Conservation (phyloP, 1,284 basidiomycete species). For the Dichomitus squalens region DNA sequence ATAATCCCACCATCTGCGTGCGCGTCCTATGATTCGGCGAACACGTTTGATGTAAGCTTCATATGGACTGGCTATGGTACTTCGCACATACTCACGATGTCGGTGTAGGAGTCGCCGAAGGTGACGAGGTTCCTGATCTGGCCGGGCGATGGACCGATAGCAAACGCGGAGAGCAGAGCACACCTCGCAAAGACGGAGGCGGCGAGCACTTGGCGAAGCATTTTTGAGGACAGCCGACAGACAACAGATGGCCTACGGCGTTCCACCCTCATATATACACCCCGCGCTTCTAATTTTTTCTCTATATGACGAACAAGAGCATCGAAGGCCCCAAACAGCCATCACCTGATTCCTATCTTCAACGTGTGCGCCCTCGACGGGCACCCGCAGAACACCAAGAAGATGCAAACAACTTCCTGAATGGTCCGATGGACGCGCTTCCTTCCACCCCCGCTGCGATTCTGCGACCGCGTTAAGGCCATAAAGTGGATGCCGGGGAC, state of each 20-base stretch:
- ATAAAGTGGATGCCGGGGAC: not conserved
- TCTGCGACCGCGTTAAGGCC: not conserved
- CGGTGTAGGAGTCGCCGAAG: conserved; percentile 51
- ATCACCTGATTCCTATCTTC: not conserved
- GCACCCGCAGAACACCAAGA: not conserved
- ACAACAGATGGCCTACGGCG: not conserved
- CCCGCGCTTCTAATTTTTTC: not conserved
- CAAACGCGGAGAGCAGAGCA: conserved; percentile 3
- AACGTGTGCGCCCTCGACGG: not conserved
- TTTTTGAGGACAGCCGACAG: not conserved
- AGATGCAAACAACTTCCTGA: not conserved
- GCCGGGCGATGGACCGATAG: conserved; percentile 27
- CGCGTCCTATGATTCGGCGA: conserved; percentile 9
- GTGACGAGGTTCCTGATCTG: conserved; percentile 47
- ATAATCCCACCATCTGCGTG: conserved; percentile 39
- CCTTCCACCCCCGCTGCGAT: not conserved
- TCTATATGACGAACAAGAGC: not conserved
- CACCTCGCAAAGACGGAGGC: not conserved
- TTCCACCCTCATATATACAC: not conserved
- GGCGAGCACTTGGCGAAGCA: conserved; percentile 6
- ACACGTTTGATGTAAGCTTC: too few relatives aligned
- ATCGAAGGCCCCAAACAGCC: not conserved
- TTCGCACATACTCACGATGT: conserved; percentile 32
- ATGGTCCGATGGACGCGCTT: not conserved
- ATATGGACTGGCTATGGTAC: not conserved